Evolutionary conservation across 768 basidiomycete species (phyloP).

Genomic region (Phaffia tasmanica): DNA sequence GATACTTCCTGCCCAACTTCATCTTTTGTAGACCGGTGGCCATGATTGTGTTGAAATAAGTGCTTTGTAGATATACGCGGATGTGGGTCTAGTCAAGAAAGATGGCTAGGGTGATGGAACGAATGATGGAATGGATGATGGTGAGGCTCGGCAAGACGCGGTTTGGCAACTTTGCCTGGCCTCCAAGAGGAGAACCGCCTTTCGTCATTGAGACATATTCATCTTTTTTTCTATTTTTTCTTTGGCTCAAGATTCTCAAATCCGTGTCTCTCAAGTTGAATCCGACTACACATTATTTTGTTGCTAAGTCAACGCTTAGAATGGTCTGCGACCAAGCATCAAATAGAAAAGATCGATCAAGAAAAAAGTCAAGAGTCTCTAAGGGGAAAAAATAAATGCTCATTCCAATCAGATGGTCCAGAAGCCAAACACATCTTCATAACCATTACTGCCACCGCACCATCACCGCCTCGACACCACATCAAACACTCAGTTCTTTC

Average conservation of each 20-base stretch:
- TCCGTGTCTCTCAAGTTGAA: too few relatives aligned
- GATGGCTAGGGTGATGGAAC: not conserved
- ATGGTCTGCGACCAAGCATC: not conserved
- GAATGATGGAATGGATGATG: not conserved
- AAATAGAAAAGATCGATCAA: not conserved
- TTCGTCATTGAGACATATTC: not conserved
- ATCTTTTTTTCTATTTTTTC: not conserved
- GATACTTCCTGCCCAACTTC: conserved; percentile 80
- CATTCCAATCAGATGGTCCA: too few relatives aligned
- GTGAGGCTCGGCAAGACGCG: not conserved
- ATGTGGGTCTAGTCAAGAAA: not conserved
- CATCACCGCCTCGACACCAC: not conserved
- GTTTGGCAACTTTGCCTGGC: not conserved
- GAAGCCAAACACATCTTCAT: too few relatives aligned
- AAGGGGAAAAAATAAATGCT: too few relatives aligned
- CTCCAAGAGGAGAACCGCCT: not conserved
- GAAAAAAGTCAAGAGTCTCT: too few relatives aligned
- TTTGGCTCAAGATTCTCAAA: too few relatives aligned
- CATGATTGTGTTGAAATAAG: conserved; percentile 1
- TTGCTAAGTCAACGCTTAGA: not conserved
- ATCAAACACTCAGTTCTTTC: not conserved
- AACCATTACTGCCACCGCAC: too few relatives aligned
- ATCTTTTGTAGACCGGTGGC: conserved; percentile 37
- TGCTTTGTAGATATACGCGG: not conserved
- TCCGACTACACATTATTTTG: too few relatives aligned